Conservation (phyloP, 805 yeast genomes). For the Metschnikowia picachoensis region DNA sequence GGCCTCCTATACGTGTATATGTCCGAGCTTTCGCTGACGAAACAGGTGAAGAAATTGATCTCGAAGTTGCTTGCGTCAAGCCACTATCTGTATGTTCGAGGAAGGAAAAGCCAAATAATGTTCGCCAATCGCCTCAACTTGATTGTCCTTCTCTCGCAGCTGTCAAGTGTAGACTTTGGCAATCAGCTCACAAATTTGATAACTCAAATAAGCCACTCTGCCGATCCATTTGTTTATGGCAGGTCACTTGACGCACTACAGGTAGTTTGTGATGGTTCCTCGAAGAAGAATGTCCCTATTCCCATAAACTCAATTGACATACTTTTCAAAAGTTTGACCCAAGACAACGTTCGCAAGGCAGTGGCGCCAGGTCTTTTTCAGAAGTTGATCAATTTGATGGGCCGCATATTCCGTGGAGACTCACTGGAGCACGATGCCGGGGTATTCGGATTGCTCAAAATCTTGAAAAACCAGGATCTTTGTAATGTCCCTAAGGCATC, state of each 20-base stretch:
- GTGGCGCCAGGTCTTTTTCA: slow-evolving; percentile 5
- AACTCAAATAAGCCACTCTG: slow-evolving; percentile 19
- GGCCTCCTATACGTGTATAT: slow-evolving; percentile 32
- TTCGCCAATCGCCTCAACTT: slow-evolving; percentile 37
- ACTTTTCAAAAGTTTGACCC: slow-evolving; percentile 15
- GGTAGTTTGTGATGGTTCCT: slow-evolving; percentile 18
- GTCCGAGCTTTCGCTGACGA: slow-evolving; percentile 22
- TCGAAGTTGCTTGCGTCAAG: slow-evolving; percentile 39
- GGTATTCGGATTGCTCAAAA: slow-evolving; percentile 7
- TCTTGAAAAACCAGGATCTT: slow-evolving; percentile 7
- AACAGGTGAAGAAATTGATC: slow-evolving; percentile 27
- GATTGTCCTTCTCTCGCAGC: slow-evolving; percentile 29
- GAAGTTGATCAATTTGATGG: slow-evolving; percentile 6
- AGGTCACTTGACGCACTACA: slow-evolving; percentile 21
- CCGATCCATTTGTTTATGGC: slow-evolving; percentile 24
- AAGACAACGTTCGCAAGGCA: not conserved
- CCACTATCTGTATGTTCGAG: slow-evolving; percentile 28
- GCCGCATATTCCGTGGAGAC: slow-evolving; percentile 7
- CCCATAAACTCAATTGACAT: slow-evolving; percentile 21
- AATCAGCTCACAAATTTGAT: slow-evolving; percentile 27
- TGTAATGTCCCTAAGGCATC: slow-evolving; percentile 4
- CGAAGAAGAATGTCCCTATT: slow-evolving; percentile 8
- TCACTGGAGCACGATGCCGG: not conserved
- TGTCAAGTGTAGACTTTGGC: slow-evolving; percentile 32
- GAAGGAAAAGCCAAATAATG: slow-evolving; percentile 26